These are phyloP conservation scores for Ceratocystiopsis sp. DNA, from an alignment of 2,329 filamentous ascomycete genomes.

Conservation along the genomic window DNA sequence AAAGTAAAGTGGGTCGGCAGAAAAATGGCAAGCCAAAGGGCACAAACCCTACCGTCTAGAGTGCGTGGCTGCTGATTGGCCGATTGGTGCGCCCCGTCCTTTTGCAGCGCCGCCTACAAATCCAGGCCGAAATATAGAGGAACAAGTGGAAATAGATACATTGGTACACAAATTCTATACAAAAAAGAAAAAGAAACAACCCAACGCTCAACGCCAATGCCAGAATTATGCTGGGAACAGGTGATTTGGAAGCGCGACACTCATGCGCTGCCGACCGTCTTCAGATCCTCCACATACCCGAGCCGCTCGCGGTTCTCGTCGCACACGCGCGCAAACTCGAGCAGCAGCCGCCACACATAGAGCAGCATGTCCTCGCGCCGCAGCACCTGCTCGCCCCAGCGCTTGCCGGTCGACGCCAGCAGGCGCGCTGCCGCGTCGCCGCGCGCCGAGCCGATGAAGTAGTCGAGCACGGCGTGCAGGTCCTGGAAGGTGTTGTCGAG, in stretches of 20 bases:
- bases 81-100: too few species aligned
- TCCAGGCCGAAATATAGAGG: too few species aligned
- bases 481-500: constrained; percentile 53
- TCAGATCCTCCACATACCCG: constrained; percentile 27
- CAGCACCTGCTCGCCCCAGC: constrained; percentile 45
- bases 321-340: constrained; percentile 38
- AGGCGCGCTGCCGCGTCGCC: constrained; percentile 38
- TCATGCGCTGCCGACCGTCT: background rate
- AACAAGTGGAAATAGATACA: too few species aligned
- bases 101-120: too few species aligned
- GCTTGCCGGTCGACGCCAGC: constrained; percentile 41
- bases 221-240: too few species aligned
- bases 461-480: constrained; percentile 46
- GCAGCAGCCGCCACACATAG: constrained; percentile 43
- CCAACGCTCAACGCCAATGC: background rate
- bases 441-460: constrained; percentile 32
- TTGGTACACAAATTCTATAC: too few species aligned
- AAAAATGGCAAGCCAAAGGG: too few species aligned
- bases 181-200: background rate
- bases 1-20: background rate
- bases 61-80: too few species aligned
- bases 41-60: too few species aligned
- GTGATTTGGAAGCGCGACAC: too few species aligned
- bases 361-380: constrained; percentile 49
- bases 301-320: constrained; percentile 26